Evolutionary conservation across 2,329 filamentous ascomycete genomes (phyloP), one percentile per base, ranked within the genome.

Genomic region (Aureobasidium vineae): DNA sequence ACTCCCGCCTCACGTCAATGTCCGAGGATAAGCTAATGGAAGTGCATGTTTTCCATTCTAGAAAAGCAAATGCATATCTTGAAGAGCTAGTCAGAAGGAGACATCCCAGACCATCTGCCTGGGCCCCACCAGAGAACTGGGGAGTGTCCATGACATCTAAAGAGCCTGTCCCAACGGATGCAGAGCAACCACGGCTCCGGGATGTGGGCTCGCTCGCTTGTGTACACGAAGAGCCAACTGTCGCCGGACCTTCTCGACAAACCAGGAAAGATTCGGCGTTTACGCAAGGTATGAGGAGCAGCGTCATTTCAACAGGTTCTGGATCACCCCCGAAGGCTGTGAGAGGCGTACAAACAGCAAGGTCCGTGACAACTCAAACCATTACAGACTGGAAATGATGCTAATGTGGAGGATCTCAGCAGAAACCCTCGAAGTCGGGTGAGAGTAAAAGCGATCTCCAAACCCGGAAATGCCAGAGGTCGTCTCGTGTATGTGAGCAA

Each of bases 201-300:
- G 53, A 56, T 23, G 53, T 41, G 10, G 53, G 53, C 7, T 56
- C 36, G 28, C 53, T 56, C 53, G 53, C 53, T 41, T 56, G 36
- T 16, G 33, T 40, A n/a, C 21, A 38, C 7, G 36, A 41, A 41
- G 53, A 36, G n/a, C 15, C 53, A 19, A 26, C 54, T 59, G 11
- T 21, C 11, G 5, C 23, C 16, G 33, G 16, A 33, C 16, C 54
- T 31, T n/a, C 26, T 8, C 2, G 33, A 6, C 19, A 47, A 19
- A 16, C 7, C 28, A 36, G 28, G 15, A 36, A 36, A 36, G 41
- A 61, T 26, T 47, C 41, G 13, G 43, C 57, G 8, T 38, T 49
- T 1, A 41, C 43, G n/a, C 41, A 49, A 31, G 15, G 23, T 6
- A 26, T 16, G 15, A 45, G n/a, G 16, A 26, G 26, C 1, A 59